Percentiles rank a stretch among this genome's conserved stretches.
phyloP scores from a whole-genome alignment of 1,139 yeast genomes.

The Blastobotrys serpentis region DNA sequence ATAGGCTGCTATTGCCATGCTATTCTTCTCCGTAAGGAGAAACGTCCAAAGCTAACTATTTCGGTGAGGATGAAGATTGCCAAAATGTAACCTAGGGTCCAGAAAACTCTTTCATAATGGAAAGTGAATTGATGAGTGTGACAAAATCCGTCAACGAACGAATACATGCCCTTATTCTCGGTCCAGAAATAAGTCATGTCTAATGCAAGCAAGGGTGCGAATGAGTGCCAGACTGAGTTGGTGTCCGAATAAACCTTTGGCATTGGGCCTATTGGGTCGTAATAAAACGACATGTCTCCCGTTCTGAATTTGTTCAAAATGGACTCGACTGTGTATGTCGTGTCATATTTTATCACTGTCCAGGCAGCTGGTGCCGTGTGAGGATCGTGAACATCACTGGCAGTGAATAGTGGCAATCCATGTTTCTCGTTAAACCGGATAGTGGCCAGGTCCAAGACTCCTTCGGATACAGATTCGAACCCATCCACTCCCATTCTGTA shows the following conservation, averaged over 20 bases:
- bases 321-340: too few species aligned
- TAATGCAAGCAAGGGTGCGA: slow-evolving; percentile 25
- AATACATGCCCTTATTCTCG: slow-evolving; percentile 29
- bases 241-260: slow-evolving; percentile 21
- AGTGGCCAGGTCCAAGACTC: slow-evolving; percentile 27
- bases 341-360: slow-evolving; percentile 24
- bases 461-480: slow-evolving; percentile 29
- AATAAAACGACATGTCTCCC: slow-evolving; percentile 22
- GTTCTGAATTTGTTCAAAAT: slow-evolving; percentile 3
- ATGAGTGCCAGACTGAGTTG: slow-evolving; percentile 23
- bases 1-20: too few species aligned
- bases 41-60: neutral
- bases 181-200: slow-evolving; percentile 29
- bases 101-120: slow-evolving; percentile 16
- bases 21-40: too few species aligned
- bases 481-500: slow-evolving; percentile 30
- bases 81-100: slow-evolving; percentile 17
- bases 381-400: slow-evolving; percentile 28
- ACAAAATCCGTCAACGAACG: slow-evolving; percentile 30
- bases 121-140: slow-evolving; percentile 23
- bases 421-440: slow-evolving; percentile 22
- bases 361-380: slow-evolving; percentile 26
- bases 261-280: slow-evolving; percentile 26
- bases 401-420: slow-evolving; percentile 27
- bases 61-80: slow-evolving; percentile 16